Evolutionary conservation across 441 rosid genomes (phyloP).

Genomic region (Pelargonium cotyledonis): DNA sequence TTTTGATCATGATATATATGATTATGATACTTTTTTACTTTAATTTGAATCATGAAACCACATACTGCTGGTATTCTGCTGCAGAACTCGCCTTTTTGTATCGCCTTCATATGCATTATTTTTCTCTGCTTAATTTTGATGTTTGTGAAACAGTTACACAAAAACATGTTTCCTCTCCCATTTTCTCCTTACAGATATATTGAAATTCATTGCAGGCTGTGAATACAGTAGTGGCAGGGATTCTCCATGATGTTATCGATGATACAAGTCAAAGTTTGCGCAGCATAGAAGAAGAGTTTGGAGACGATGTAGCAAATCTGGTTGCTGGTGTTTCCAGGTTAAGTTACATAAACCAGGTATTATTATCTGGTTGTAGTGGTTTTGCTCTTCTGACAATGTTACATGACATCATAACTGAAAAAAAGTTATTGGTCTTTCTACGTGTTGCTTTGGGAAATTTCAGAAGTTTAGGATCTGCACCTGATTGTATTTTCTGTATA

Average conservation of each 20-base stretch:
- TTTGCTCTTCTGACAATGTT: neutral
- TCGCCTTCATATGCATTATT: neutral
- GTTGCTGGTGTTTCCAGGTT: conserved; percentile 68
- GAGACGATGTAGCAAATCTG: conserved; percentile 55
- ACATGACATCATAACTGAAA: neutral
- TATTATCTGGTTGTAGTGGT: conserved; percentile 4
- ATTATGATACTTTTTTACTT: no score
- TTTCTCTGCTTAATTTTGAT: neutral
- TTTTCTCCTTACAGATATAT: conserved; percentile 8
- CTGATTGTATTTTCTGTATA: neutral
- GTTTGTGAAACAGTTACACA: conserved; percentile 8
- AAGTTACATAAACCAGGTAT: conserved; percentile 67
- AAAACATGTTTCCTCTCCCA: neutral
- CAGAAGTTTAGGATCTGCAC: neutral
- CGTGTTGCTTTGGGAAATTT: neutral
- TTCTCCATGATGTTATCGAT: conserved; percentile 65
- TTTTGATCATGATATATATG: no score
- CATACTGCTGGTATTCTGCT: no score
- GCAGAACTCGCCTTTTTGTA: no score
- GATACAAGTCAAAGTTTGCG: conserved; percentile 47
- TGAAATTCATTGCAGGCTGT: conserved; percentile 39
- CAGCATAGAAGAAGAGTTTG: conserved; percentile 52
- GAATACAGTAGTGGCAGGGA: conserved; percentile 64
- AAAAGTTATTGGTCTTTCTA: neutral
- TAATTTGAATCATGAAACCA: no score